Evolutionary conservation across 2,329 filamentous ascomycete genomes (phyloP), one percentile per base, ranked within the genome.

Genomic region (Aschersonia sp.): DNA sequence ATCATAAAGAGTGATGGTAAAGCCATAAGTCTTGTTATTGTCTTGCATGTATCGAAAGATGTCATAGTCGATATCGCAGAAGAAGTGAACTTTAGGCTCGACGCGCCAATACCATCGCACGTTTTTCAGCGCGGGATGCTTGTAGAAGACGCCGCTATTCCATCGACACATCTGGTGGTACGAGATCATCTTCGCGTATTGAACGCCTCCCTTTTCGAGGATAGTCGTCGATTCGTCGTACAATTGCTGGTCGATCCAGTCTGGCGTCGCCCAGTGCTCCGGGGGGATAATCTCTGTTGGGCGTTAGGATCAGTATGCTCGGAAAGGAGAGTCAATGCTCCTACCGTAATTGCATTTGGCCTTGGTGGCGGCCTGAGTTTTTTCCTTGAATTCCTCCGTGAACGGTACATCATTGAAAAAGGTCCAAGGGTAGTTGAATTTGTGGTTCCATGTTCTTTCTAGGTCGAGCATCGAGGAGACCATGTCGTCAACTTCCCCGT

Each of bases 81-180:
- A 98, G 75, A 97, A 98, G 67, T 96, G 88, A 42, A 98, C 92
- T 55, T 97, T 95, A 46, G 92, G 92, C 64, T 98, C 92, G 44
- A 98, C 92, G 50, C 92, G 86, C 92, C 92, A 98, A 73, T 98
- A 98, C 73, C 87, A 98, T 56, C 87, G 85, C 53, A 77, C 79
- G 57, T 92, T 68, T 54, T 80, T 72, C 49, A 98, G 77, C 0
- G 88, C 89, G 0, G 88, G 87, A 65, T 98, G 92, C 61, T 92
- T 88, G 73, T 95, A 96, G 73, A 98, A 98, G 66, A 97, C 75
- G 60, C 92, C 92, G 60, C 86, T 94, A 70, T 98, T 98, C 92
- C 92, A 98, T 49, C 92, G 82, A 63, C 92, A 98, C 92, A 98
- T 98, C 63, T 97, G 85, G 67, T 97, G 90, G 68, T 98, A 98